Conservation (phyloP, 805 yeast species). For the Spathaspora gorwiae region DNA sequence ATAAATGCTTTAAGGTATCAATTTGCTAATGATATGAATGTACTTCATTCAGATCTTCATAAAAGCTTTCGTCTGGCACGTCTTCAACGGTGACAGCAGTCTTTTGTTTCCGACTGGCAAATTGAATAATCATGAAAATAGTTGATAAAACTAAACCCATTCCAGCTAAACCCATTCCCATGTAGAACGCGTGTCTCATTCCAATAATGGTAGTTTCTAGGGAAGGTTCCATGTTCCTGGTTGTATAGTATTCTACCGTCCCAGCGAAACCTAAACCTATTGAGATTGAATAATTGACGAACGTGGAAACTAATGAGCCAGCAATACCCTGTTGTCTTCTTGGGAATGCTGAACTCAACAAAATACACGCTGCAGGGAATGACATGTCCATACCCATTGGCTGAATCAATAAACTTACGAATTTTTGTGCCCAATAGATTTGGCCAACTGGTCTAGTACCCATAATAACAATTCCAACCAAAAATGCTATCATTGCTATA, state of each 20-base stretch:
- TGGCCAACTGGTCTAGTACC: constrained; percentile 57
- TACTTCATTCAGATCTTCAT: no score
- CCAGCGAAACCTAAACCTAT: constrained; percentile 35
- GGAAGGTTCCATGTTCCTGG: constrained; percentile 11
- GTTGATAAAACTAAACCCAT: constrained; percentile 19
- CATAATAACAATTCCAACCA: constrained; percentile 45
- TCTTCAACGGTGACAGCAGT: no score
- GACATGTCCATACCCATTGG: constrained; percentile 77
- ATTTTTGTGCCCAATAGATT: constrained; percentile 54
- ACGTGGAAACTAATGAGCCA: constrained; percentile 66
- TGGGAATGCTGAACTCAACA: constrained; percentile 56
- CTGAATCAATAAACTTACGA: constrained; percentile 50
- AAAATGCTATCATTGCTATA: constrained; percentile 50
- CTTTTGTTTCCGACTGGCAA: neutral
- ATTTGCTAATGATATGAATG: no score
- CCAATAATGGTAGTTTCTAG: constrained; percentile 18
- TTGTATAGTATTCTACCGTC: constrained; percentile 26
- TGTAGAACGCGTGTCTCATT: constrained; percentile 20
- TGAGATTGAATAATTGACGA: constrained; percentile 60
- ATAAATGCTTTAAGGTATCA: no score
- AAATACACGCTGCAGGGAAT: constrained; percentile 69
- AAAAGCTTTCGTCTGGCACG: no score
- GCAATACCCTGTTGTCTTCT: constrained; percentile 70
- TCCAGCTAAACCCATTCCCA: constrained; percentile 34
- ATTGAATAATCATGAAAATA: constrained; percentile 12